Evolutionary conservation across 1,284 basidiomycete genomes (phyloP).

Genomic region (Tylopilus orsonianus): DNA sequence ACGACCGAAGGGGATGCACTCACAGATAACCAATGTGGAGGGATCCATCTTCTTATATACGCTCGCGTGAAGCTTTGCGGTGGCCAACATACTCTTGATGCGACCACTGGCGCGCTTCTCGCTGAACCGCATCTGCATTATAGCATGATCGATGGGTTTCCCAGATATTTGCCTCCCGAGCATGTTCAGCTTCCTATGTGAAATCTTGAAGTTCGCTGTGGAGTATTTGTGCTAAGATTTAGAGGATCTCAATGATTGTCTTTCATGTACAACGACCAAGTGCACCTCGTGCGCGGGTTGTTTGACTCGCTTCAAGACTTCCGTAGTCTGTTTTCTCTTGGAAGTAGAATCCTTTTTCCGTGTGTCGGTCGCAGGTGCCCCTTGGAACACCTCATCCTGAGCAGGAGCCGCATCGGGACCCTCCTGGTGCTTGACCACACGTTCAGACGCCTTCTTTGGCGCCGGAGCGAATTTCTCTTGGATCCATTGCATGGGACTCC

Average conservation of each 20-base stretch:
- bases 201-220: constrained; percentile 91
- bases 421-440: constrained; percentile 50
- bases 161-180: constrained; percentile 86
- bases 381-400: constrained; percentile 28
- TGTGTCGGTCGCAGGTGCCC: constrained; percentile 4
- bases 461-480: constrained; percentile 53
- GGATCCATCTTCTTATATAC: constrained; percentile 76
- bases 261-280: not conserved
- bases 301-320: constrained; percentile 18
- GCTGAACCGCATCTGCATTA: constrained; percentile 95
- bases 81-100: constrained; percentile 85
- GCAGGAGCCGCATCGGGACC: constrained; percentile 32
- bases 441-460: constrained; percentile 36
- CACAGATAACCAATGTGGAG: constrained; percentile 80
- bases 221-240: constrained; percentile 78
- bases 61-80: constrained; percentile 85
- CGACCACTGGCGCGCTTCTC: constrained; percentile 86
- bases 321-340: constrained; percentile 16
- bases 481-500: constrained; percentile 65
- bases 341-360: not conserved
- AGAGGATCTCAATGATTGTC: constrained; percentile 5
- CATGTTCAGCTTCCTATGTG: constrained; percentile 88
- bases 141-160: constrained; percentile 90
- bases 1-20: constrained; percentile 9
- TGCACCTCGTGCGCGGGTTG: constrained; percentile 30